Evolutionary conservation across 495 filamentous ascomycete genomes (phyloP).

Genomic region (Evernia prunastri): DNA sequence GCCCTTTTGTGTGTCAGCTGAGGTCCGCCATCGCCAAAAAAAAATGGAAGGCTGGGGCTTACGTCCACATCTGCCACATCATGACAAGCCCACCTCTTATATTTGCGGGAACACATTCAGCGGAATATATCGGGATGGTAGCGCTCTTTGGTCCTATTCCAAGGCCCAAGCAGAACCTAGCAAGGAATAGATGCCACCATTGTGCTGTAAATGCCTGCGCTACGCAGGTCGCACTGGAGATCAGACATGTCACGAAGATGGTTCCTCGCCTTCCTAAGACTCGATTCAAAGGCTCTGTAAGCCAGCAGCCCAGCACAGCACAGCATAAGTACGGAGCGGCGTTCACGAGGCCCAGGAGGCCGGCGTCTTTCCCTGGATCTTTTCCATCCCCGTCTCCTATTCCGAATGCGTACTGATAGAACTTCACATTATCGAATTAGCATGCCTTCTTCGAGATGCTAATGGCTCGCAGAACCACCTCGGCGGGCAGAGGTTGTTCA

Average conservation of each 20-base stretch:
- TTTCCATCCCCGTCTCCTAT: slow-evolving; percentile 2
- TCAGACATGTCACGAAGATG: slow-evolving; percentile 48
- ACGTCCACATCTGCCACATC: slow-evolving; percentile 53
- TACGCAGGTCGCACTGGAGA: slow-evolving; percentile 29
- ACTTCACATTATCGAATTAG: not conserved
- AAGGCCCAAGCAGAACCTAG: slow-evolving; percentile 54
- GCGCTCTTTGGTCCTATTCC: slow-evolving; percentile 56
- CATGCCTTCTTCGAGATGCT: not conserved
- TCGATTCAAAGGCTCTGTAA: slow-evolving; percentile 51
- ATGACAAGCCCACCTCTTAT: slow-evolving; percentile 57
- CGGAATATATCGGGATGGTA: slow-evolving; percentile 53
- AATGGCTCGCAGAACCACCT: not conserved
- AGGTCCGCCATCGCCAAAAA: not conserved
- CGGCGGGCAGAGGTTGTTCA: not conserved
- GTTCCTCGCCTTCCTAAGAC: slow-evolving; percentile 51
- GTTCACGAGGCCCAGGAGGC: slow-evolving; percentile 39
- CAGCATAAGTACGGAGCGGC: slow-evolving; percentile 43
- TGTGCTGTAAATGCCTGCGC: slow-evolving; percentile 20
- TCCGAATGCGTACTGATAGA: slow-evolving; percentile 19
- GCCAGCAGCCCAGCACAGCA: slow-evolving; percentile 44
- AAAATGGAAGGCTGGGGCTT: not conserved
- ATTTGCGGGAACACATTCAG: slow-evolving; percentile 43
- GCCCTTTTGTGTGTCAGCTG: slow-evolving; percentile 31
- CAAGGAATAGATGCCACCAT: slow-evolving; percentile 30
- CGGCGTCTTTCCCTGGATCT: slow-evolving; percentile 7